Percentiles rank a stretch among this genome's conserved stretches.
Evolutionary conservation across 176 grass and related monocot species (phyloP).

Genomic region (Rhipidocladum racemiflorum): DNA sequence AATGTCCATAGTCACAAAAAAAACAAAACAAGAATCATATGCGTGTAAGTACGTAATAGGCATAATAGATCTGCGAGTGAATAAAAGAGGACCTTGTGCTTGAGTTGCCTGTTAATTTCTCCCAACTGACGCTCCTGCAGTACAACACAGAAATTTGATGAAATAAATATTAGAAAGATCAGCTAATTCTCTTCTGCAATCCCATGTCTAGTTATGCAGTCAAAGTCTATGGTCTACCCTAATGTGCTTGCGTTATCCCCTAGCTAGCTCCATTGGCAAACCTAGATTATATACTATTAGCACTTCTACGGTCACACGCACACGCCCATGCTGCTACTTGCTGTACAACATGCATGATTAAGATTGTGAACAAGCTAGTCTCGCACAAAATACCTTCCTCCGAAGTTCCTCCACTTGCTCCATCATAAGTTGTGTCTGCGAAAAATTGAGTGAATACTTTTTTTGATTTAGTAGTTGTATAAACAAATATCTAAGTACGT

Average conservation of each 20-base stretch:
- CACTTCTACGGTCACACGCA: background rate
- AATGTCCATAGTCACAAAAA: background rate
- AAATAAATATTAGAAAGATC: background rate
- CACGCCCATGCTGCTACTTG: slow-evolving; percentile 5
- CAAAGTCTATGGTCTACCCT: background rate
- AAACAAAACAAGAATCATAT: background rate
- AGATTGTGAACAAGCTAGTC: background rate
- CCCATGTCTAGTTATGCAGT: background rate
- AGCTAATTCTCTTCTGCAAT: background rate
- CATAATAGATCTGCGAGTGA: background rate
- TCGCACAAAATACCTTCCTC: slow-evolving; percentile 48
- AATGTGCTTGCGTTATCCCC: background rate
- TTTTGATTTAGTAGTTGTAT: background rate
- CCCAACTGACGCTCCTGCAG: slow-evolving; percentile 82
- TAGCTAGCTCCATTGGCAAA: slow-evolving; percentile 4
- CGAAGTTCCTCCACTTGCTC: slow-evolving; percentile 94
- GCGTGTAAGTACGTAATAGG: background rate
- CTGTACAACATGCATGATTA: background rate
- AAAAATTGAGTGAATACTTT: background rate
- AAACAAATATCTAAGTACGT: background rate
- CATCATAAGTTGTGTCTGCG: slow-evolving; percentile 89
- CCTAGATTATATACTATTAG: background rate
- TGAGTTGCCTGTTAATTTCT: slow-evolving; percentile 94
- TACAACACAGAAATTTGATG: background rate
- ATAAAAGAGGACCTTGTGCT: slow-evolving; percentile 51